These are phyloP conservation scores for Neophaeococcomyces aloes DNA, from an alignment of 2,329 filamentous ascomycete genomes.

Conservation along the genomic window DNA sequence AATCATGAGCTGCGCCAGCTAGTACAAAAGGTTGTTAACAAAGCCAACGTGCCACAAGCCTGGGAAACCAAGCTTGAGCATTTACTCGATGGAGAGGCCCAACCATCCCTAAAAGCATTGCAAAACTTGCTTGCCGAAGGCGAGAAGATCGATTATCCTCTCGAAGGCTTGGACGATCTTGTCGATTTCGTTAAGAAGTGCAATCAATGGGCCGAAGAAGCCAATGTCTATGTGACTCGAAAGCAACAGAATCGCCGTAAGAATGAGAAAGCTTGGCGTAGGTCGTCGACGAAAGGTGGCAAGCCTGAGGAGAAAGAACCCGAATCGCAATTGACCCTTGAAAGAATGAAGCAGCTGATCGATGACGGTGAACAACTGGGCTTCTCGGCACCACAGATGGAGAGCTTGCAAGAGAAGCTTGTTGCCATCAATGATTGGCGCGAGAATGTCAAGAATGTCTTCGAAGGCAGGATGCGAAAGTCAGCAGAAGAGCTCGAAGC, in stretches of 20 bases:
- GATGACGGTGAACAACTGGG: conserved; percentile 73
- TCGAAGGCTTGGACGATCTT: conserved; percentile 70
- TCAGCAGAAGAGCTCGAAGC: conserved; percentile 73
- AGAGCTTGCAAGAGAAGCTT: conserved; percentile 71
- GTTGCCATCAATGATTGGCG: conserved; percentile 79
- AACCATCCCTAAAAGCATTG: conserved; percentile 74
- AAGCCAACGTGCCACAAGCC: conserved; percentile 69
- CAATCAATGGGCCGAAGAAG: conserved; percentile 96
- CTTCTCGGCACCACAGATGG: conserved; percentile 89
- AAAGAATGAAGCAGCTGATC: conserved; percentile 78
- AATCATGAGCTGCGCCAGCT: conserved; percentile 57
- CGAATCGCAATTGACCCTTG: conserved; percentile 69
- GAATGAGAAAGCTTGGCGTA: conserved; percentile 78
- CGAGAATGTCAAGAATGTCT: conserved; percentile 57
- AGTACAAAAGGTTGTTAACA: conserved; percentile 71
- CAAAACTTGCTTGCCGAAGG: conserved; percentile 80
- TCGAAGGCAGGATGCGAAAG: conserved; percentile 54
- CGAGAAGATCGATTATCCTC: conserved; percentile 86
- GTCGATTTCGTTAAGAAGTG: conserved; percentile 88
- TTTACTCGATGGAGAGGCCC: conserved; percentile 70
- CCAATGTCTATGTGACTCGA: conserved; percentile 87
- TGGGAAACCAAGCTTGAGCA: conserved; percentile 89
- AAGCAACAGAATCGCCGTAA: conserved; percentile 97
- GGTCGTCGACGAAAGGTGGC: conserved; percentile 57
- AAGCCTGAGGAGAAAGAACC: conserved; percentile 76